These are phyloP conservation scores for Saccharomycopsis sp. DNA, from an alignment of 805 yeast genomes.

Conservation along the genomic window DNA sequence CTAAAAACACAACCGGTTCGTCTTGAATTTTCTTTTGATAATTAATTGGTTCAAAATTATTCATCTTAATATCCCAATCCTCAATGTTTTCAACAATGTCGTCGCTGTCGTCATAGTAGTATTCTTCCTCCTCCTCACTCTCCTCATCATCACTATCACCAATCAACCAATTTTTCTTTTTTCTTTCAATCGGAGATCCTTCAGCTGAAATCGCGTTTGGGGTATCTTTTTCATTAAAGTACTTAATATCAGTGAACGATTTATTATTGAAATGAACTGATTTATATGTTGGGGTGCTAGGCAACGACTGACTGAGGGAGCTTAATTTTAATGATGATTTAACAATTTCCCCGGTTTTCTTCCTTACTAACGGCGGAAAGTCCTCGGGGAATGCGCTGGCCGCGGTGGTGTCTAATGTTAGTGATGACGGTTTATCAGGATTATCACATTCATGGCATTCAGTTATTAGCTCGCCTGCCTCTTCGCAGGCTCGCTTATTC, in stretches of 20 bases:
- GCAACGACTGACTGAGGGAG: slow-evolving; percentile 39
- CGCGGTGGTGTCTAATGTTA: neutral
- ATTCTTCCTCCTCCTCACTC: slow-evolving; percentile 22
- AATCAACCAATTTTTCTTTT: slow-evolving; percentile 19
- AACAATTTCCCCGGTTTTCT: slow-evolving; percentile 83
- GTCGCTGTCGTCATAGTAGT: slow-evolving; percentile 23
- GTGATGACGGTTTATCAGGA: neutral
- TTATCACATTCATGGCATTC: neutral
- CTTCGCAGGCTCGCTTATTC: slow-evolving; percentile 4
- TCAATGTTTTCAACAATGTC: slow-evolving; percentile 19
- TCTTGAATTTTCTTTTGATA: slow-evolving; percentile 20
- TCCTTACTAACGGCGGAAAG: slow-evolving; percentile 48
- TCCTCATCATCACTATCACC: slow-evolving; percentile 22
- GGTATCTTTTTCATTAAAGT: slow-evolving; percentile 63
- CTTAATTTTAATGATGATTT: slow-evolving; percentile 59
- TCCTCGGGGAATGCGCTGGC: slow-evolving; percentile 2
- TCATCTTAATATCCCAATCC: slow-evolving; percentile 27
- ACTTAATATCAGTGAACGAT: slow-evolving; percentile 53
- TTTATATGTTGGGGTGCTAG: slow-evolving; percentile 53
- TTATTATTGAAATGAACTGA: slow-evolving; percentile 77
- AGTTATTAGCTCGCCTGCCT: neutral
- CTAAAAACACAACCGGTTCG: slow-evolving; percentile 49
- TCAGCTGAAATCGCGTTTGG: slow-evolving; percentile 72
- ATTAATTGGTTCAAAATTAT: slow-evolving; percentile 26
- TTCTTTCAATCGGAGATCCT: slow-evolving; percentile 44